Evolutionary conservation across 2,329 filamentous ascomycete species (phyloP), one percentile per base, ranked within the genome.

Genomic region (Bipolaris oryzae): DNA sequence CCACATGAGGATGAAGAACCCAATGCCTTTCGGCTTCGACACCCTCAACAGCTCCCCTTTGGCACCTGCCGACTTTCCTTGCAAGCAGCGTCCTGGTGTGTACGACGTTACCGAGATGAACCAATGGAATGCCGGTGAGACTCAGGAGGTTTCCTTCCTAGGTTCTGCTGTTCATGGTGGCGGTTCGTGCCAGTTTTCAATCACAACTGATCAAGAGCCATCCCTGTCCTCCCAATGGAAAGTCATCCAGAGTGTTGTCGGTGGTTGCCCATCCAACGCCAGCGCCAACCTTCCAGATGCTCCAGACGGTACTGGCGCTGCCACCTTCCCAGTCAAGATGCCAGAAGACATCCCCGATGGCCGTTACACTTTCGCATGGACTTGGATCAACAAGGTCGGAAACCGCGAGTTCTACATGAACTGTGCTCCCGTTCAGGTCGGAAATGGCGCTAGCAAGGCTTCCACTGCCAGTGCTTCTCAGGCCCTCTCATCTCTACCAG

Each of bases 331-430:
- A 23, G 96, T 89, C 76, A 85, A 79, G 0, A 87, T 97, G 16
- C 94, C 93, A 0, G 72, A 82, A 0, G 84, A 86, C 13, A 82
- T 97, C 28, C 85, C 88, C 1, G 78, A 87, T 0, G 95, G 94
- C 0, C 82, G 89, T 18, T 94, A 91, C 47, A 90, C 88, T 0
- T 81, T 98, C 4, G 91, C 91, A 0, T 98, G 93, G 92, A 92
- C 92, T 0, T 98, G 95, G 95, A 87, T 96, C 77, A 98, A 98
- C 77, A 89, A 89, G 57, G 71, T 96, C 9, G 95, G 95, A 2
- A 96, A 96, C 80, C 88, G 93, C 1, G 95, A 98, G 74, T 92
- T 96, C 84, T 97, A 98, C 83, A 96, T 96, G 92, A 96, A 96
- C 83, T 99, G 94, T 67, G 91, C 89, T 0, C 86, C 91, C 0